A percentile compares a stretch with the other conserved stretches of the same genome.
phyloP scores from a whole-genome alignment of 768 basidiomycete genomes.

The Suillus fuscotomentosus region DNA sequence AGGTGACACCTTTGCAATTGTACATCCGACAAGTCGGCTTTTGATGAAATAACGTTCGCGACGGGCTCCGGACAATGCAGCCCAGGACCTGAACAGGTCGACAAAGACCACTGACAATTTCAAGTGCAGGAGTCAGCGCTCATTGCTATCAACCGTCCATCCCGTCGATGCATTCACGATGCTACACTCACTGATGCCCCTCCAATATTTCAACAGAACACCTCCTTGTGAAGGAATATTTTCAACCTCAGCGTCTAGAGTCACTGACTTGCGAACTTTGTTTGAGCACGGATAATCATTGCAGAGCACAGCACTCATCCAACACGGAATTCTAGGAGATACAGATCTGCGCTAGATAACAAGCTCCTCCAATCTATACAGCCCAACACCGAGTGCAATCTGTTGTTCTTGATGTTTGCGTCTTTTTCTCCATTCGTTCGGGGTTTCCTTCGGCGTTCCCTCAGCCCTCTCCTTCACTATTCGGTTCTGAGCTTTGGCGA shows the following conservation, averaged over 20 bases:
- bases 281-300: slow-evolving; percentile 11
- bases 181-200: too few relatives aligned
- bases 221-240: too few relatives aligned
- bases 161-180: too few relatives aligned
- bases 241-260: background rate
- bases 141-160: too few relatives aligned
- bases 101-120: background rate
- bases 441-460: slow-evolving; percentile 29
- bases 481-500: slow-evolving; percentile 53
- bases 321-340: background rate
- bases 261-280: slow-evolving; percentile 25
- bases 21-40: background rate
- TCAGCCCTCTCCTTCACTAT: slow-evolving; percentile 41
- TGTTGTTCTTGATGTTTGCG: slow-evolving; percentile 49
- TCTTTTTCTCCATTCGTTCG: slow-evolving; percentile 50
- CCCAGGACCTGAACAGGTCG: background rate
- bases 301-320: background rate
- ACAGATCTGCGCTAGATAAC: slow-evolving; percentile 37
- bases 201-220: too few relatives aligned
- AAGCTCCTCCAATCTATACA: slow-evolving; percentile 59
- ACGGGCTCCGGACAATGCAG: too few relatives aligned
- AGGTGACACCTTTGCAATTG: background rate
- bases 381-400: background rate
- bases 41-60: background rate
- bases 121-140: background rate